phyloP scores from a whole-genome alignment of 2,329 filamentous ascomycete genomes.

The Orbilia quercus region DNA sequence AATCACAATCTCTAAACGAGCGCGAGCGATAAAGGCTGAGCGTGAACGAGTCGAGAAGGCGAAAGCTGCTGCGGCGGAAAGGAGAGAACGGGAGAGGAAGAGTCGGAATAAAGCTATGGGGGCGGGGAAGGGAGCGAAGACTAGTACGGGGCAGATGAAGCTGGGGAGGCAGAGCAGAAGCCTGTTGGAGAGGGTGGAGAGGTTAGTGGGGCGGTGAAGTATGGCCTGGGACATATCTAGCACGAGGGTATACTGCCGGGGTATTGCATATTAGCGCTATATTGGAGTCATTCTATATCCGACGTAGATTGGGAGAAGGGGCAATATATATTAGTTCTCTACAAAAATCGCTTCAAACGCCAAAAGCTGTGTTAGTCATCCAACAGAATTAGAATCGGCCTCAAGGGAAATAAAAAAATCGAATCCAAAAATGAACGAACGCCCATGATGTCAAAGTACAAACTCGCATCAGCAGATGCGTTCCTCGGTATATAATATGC shows the following conservation, averaged over 20 bases:
- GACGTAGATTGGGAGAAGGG: neutral
- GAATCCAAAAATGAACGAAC: neutral
- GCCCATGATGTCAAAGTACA: slow-evolving; percentile 9
- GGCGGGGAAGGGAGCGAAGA: slow-evolving; percentile 71
- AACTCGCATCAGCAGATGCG: slow-evolving; percentile 6
- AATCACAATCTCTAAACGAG: slow-evolving; percentile 44
- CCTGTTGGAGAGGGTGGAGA: slow-evolving; percentile 80
- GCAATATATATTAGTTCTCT: neutral
- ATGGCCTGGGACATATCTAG: no score
- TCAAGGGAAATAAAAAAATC: neutral
- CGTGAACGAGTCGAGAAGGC: slow-evolving; percentile 71
- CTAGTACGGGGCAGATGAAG: slow-evolving; percentile 77
- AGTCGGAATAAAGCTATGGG: slow-evolving; percentile 67
- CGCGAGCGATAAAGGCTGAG: slow-evolving; percentile 69
- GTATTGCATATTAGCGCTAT: neutral
- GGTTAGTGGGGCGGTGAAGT: slow-evolving; percentile 69
- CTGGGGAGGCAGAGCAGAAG: slow-evolving; percentile 83
- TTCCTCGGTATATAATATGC: slow-evolving; percentile 3
- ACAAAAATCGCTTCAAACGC: slow-evolving; percentile 35
- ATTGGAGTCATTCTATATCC: neutral
- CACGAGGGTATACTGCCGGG: neutral
- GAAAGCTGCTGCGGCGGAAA: slow-evolving; percentile 73
- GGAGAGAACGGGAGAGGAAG: slow-evolving; percentile 77
- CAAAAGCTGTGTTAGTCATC: slow-evolving; percentile 41
- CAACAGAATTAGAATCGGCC: slow-evolving; percentile 6